These are phyloP conservation scores for Rhodotorula babjevae DNA, from an alignment of 768 basidiomycete genomes.

Conservation along the genomic window DNA sequence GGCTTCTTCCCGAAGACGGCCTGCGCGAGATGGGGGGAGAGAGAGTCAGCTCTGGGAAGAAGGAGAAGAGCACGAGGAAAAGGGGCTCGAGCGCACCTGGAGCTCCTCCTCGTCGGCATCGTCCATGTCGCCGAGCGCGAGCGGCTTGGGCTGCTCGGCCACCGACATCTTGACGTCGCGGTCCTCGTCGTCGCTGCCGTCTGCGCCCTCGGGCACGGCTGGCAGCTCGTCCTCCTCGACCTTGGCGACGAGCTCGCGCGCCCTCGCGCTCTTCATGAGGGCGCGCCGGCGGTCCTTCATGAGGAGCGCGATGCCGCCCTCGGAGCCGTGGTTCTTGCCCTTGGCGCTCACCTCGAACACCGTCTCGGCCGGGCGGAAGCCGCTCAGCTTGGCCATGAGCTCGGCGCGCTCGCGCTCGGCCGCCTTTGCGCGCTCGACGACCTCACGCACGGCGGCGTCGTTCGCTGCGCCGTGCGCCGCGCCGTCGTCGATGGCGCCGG, in stretches of 20 bases:
- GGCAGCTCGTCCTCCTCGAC: conserved; percentile 40
- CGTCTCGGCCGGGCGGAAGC: conserved; percentile 81
- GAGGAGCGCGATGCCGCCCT: conserved; percentile 56
- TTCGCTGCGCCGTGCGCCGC: too few species aligned
- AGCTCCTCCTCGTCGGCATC: conserved; percentile 24
- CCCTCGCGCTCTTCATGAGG: conserved; percentile 53
- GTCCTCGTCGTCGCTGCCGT: conserved; percentile 27
- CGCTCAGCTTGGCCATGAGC: conserved; percentile 67
- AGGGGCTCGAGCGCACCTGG: conserved; percentile 7
- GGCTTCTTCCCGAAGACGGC: conserved; percentile 61
- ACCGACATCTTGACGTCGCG: conserved; percentile 56
- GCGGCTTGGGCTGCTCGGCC: conserved; percentile 15
- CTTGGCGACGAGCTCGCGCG: conserved; percentile 21
- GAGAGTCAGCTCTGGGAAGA: too few species aligned
- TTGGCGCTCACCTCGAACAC: conserved; percentile 82
- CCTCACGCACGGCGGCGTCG: neutral
- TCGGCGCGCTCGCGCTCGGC: conserved; percentile 60
- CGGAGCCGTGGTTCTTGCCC: conserved; percentile 61
- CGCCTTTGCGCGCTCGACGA: conserved; percentile 31
- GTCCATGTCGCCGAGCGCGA: neutral
- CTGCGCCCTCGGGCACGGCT: conserved; percentile 42
- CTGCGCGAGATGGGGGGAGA: conserved; percentile 47
- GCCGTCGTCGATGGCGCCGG: neutral
- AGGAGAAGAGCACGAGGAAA: neutral
- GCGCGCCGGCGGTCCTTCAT: conserved; percentile 87